Conservation (phyloP, 441 rosid genomes). For the Macaranga tanarius region DNA sequence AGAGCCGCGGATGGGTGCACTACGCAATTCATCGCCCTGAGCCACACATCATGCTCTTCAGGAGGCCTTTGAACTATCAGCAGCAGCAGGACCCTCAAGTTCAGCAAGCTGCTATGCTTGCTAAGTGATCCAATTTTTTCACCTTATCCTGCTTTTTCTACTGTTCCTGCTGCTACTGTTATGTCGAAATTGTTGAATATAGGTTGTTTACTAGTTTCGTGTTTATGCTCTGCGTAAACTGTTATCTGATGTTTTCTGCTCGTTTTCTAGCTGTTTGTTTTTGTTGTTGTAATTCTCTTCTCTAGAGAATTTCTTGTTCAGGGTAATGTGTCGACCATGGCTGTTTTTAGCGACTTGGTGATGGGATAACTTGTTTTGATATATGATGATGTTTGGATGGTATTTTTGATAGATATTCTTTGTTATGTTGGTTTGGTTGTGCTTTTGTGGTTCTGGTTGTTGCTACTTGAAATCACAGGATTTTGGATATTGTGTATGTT, state of each 20-base stretch:
- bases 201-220: conserved; percentile 10
- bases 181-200: neutral
- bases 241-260: neutral
- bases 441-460: conserved; percentile 9
- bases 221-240: conserved; percentile 29
- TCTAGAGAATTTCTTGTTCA: conserved; percentile 30
- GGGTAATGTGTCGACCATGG: conserved; percentile 10
- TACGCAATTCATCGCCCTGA: conserved; percentile 98
- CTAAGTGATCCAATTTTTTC: conserved; percentile 38
- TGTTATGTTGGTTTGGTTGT: neutral
- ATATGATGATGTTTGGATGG: conserved; percentile 14
- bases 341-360: conserved; percentile 22
- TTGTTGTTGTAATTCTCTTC: conserved; percentile 26
- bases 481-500: neutral
- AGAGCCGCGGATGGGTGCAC: conserved; percentile 99
- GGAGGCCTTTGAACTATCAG: conserved; percentile 91
- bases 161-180: neutral
- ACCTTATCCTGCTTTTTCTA: neutral
- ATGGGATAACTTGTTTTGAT: conserved; percentile 14
- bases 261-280: conserved; percentile 13
- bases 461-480: neutral
- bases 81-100: conserved; percentile 86
- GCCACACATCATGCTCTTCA: conserved; percentile 98
- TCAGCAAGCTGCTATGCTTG: conserved; percentile 43
- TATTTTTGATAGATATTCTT: conserved; percentile 9